Base-by-base conservation (phyloP, 2,329 filamentous ascomycete species). In the Chaetomiaceae sp. region DNA sequence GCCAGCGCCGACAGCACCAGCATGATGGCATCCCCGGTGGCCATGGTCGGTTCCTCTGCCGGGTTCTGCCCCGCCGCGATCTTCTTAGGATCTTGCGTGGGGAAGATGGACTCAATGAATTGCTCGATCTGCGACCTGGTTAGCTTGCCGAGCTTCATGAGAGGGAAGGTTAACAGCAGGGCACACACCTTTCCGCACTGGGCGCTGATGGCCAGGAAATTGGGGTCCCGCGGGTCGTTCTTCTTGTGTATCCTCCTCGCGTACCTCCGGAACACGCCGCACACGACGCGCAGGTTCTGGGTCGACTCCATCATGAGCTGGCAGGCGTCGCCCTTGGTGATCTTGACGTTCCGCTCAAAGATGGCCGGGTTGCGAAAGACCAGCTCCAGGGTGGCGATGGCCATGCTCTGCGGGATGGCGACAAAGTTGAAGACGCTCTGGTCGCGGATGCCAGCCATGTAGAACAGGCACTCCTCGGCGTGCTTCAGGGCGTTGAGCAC, bases 391-490 rank as follows among this genome's bases (percentile, higher is more conserved):
- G 92, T 97, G 8, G 94, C 92, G 69, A 99, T 96, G 49, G 92
- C 94, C 94, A 99, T 99, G 60, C 85, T 79, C 72, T 99, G 94
- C 2, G 94, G 94, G 59, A 99, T 99, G 53, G 92, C 92, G 44
- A 91, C 91, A 71, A 99, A 99, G 79, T 99, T 99, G 83, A 99
- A 99, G 23, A 96, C 90, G 68, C 90, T 95, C 75, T 99, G 94
- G 68, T 99, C 94, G 61, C 87, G 86, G 59, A 99, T 83, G 43
- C 89, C 94, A 5, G 92, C 92, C 75, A 99, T 90, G 74, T 97
- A 99, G 76, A 91, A 96, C n/a, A 99, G 74, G 68, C 92, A 97
- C 67, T 97, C 91, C 60, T 96, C 91, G 4, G 82, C 87, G 62
- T 95, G 88, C 66, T 85, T 84, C 39, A 99, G 78, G 5, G 92